phyloP scores from a whole-genome alignment of 108 stramenopile genomes.

The Hondaea fermentalgiana region DNA sequence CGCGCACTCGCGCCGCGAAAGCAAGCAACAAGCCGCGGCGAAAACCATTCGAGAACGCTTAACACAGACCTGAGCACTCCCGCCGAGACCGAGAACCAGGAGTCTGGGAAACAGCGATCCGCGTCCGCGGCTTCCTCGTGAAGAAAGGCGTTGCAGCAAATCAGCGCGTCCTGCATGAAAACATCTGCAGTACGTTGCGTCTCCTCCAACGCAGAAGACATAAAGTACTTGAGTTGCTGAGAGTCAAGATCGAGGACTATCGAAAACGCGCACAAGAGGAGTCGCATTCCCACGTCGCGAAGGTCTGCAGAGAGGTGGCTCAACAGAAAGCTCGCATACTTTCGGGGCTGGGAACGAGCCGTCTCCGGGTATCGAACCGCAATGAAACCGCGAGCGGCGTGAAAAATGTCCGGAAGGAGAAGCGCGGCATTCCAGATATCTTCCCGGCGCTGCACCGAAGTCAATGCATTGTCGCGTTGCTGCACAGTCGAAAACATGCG shows the following conservation, averaged over 20 bases:
- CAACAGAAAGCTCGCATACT: background rate
- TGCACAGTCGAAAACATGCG: background rate
- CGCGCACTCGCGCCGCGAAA: background rate
- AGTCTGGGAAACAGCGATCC: background rate
- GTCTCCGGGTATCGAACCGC: background rate
- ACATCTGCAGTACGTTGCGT: background rate
- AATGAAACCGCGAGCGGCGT: background rate
- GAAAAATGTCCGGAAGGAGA: background rate
- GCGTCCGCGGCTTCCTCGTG: background rate
- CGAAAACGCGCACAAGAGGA: background rate
- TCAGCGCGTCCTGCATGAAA: background rate
- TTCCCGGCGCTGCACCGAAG: background rate
- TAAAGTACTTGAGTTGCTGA: background rate
- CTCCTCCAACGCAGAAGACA: background rate
- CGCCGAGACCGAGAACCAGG: background rate
- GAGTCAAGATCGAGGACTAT: background rate
- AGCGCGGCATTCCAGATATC: background rate
- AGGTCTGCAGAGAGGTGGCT: background rate
- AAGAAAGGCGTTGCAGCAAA: background rate
- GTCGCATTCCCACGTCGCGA: background rate
- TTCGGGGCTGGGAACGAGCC: background rate
- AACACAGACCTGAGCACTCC: background rate
- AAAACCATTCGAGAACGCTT: background rate
- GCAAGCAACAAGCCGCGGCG: background rate
- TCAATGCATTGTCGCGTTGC: background rate